Conservation (phyloP, 2,329 filamentous ascomycete species). For the Ceratocystis albifundus region DNA sequence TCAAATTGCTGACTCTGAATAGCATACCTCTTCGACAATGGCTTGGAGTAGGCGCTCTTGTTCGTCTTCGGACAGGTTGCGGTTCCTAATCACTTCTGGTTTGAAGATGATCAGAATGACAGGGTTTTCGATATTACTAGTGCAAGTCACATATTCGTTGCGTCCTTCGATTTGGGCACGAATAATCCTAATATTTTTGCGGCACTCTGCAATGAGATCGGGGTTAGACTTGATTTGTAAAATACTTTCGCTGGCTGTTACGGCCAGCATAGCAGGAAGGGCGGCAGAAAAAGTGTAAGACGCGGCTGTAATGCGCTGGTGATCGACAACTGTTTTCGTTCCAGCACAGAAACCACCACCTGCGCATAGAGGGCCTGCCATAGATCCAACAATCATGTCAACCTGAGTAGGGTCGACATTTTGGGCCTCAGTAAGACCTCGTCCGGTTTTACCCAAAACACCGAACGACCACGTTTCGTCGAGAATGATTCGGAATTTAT, state of each 20-base stretch:
- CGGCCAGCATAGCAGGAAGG: conserved; percentile 82
- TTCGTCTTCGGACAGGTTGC: conserved; percentile 57
- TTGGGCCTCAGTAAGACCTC: conserved; percentile 88
- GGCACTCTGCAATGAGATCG: conserved; percentile 63
- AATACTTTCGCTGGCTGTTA: conserved; percentile 88
- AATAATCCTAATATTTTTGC: conserved; percentile 81
- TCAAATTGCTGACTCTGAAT: not conserved
- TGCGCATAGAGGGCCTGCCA: conserved; percentile 79
- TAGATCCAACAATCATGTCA: conserved; percentile 92
- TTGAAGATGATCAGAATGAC: conserved; percentile 76
- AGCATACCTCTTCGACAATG: conserved; percentile 82
- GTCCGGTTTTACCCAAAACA: conserved; percentile 79
- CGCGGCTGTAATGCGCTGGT: conserved; percentile 84
- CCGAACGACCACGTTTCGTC: conserved; percentile 98
- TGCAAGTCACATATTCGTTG: conserved; percentile 83
- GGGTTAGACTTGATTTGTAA: conserved; percentile 77
- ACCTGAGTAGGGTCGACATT: conserved; percentile 88
- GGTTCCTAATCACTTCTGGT: conserved; percentile 62
- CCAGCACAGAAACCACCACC: conserved; percentile 95
- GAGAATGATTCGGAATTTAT: conserved; percentile 95
- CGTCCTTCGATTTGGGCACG: conserved; percentile 77
- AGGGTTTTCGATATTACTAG: conserved; percentile 73
- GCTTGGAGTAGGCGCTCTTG: conserved; percentile 81
- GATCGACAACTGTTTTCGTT: conserved; percentile 80
- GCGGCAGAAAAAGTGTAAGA: conserved; percentile 95